phyloP scores from a whole-genome alignment of 1,284 basidiomycete genomes.

The Ceratobasidium sp. region DNA sequence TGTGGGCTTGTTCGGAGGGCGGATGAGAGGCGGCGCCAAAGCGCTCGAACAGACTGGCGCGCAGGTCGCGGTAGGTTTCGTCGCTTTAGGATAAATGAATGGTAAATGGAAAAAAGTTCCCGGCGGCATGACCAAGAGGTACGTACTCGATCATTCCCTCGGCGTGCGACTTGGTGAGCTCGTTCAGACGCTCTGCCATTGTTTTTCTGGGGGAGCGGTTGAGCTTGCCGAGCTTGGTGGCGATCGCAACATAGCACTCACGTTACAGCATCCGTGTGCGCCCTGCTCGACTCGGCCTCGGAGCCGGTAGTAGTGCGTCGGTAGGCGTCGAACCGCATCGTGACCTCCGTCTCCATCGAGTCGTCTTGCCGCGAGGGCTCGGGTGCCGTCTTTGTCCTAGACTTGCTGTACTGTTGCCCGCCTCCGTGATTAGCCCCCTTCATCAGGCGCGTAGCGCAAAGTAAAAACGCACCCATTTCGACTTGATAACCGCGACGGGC shows the following conservation, averaged over 20 bases:
- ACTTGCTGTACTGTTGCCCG: conserved; percentile 13
- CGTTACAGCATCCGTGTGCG: conserved; percentile 20
- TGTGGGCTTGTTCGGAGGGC: conserved; percentile 66
- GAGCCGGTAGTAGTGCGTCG: not conserved
- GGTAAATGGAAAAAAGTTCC: not conserved
- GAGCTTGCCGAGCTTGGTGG: not conserved
- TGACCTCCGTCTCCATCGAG: conserved; percentile 6
- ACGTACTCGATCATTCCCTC: conserved; percentile 37
- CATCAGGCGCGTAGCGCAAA: not conserved
- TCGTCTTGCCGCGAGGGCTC: conserved; percentile 7
- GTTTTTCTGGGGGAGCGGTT: conserved; percentile 16
- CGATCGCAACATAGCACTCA: conserved; percentile 2
- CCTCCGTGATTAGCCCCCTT: not conserved
- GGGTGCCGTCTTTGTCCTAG: conserved; percentile 8
- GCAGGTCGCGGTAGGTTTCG: conserved; percentile 77
- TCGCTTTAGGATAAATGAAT: conserved; percentile 58
- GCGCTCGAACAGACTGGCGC: conserved; percentile 77
- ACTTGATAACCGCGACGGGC: conserved; percentile 27
- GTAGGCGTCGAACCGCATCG: not conserved
- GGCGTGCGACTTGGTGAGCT: conserved; percentile 32
- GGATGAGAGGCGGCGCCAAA: conserved; percentile 64
- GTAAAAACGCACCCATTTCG: conserved; percentile 29
- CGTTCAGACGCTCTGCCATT: conserved; percentile 29
- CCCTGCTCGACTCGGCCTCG: conserved; percentile 10
- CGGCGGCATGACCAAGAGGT: not conserved